phyloP scores from a whole-genome alignment of 2,329 filamentous ascomycete species.

The Pleomassaria siparia region DNA sequence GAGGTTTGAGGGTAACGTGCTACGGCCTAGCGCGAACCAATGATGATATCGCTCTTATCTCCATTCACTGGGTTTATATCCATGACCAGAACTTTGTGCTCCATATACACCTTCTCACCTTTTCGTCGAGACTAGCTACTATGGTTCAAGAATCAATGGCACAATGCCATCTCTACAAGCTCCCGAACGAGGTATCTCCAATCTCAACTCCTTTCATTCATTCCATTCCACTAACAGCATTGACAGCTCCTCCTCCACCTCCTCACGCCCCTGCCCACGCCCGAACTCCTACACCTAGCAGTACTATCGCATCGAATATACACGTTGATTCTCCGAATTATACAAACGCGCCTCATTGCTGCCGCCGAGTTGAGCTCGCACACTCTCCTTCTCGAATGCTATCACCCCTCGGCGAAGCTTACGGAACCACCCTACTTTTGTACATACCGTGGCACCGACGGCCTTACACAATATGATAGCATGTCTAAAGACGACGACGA shows the following conservation, averaged over 20 bases:
- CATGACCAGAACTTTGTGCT: background rate
- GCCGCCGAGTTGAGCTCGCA: conserved; percentile 62
- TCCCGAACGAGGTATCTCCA: conserved; percentile 41
- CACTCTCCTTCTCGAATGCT: conserved; percentile 75
- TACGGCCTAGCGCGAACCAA: conserved; percentile 12
- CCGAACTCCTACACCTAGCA: conserved; percentile 55
- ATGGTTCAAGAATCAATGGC: conserved; percentile 17
- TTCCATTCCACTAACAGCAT: conserved; percentile 15
- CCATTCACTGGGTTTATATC: conserved; percentile 12
- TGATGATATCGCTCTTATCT: conserved; percentile 32
- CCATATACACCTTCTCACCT: background rate
- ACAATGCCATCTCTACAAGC: conserved; percentile 35
- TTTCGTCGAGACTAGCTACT: background rate
- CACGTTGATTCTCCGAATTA: conserved; percentile 61
- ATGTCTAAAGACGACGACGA: conserved; percentile 28
- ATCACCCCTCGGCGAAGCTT: conserved; percentile 69
- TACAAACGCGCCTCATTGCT: conserved; percentile 64
- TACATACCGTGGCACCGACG: conserved; percentile 65
- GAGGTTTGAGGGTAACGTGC: conserved; percentile 20
- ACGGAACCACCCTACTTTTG: conserved; percentile 71
- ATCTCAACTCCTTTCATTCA: background rate
- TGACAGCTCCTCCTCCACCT: conserved; percentile 47
- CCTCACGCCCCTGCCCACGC: conserved; percentile 45
- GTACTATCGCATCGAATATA: conserved; percentile 65
- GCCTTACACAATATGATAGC: conserved; percentile 51